phyloP scores from a whole-genome alignment of 495 filamentous ascomycete genomes.

The Acidomyces sp. region DNA sequence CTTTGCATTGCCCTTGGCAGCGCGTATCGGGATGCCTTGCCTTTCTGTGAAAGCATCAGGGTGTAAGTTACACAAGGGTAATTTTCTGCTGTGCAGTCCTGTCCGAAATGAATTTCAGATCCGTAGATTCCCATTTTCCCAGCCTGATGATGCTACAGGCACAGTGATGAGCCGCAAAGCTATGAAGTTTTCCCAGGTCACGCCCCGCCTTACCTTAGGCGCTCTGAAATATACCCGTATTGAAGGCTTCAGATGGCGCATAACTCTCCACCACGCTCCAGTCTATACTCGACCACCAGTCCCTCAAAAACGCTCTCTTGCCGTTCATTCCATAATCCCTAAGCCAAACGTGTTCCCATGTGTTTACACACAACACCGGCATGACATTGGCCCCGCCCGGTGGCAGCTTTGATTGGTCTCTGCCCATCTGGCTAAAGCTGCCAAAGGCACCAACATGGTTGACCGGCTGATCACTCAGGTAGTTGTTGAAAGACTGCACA shows the following conservation, averaged over 20 bases:
- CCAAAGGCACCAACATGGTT: slow-evolving; percentile 38
- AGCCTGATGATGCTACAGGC: too few relatives aligned
- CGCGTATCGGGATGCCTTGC: too few relatives aligned
- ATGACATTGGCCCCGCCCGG: slow-evolving; percentile 57
- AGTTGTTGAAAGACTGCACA: slow-evolving; percentile 2
- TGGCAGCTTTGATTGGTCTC: slow-evolving; percentile 29
- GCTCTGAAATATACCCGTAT: slow-evolving; percentile 3
- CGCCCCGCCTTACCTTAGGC: neutral
- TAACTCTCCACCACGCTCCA: slow-evolving; percentile 52
- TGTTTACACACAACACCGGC: slow-evolving; percentile 81
- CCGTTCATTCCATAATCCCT: slow-evolving; percentile 69
- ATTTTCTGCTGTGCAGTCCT: too few relatives aligned
- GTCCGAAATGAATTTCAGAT: too few relatives aligned
- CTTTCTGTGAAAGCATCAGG: too few relatives aligned
- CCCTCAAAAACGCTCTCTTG: slow-evolving; percentile 61
- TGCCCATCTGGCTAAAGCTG: slow-evolving; percentile 7
- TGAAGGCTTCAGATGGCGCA: slow-evolving; percentile 2
- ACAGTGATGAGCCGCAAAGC: too few relatives aligned
- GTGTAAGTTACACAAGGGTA: too few relatives aligned
- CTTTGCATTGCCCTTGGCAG: too few relatives aligned
- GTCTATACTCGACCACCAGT: slow-evolving; percentile 79
- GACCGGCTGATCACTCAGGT: slow-evolving; percentile 16
- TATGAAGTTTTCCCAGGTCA: too few relatives aligned
- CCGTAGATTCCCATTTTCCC: too few relatives aligned
- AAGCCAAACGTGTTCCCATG: slow-evolving; percentile 92